Evolutionary conservation across 2,329 filamentous ascomycete species (phyloP), one percentile per base, ranked within the genome.

Genomic region (Nannizzia gypsea): DNA sequence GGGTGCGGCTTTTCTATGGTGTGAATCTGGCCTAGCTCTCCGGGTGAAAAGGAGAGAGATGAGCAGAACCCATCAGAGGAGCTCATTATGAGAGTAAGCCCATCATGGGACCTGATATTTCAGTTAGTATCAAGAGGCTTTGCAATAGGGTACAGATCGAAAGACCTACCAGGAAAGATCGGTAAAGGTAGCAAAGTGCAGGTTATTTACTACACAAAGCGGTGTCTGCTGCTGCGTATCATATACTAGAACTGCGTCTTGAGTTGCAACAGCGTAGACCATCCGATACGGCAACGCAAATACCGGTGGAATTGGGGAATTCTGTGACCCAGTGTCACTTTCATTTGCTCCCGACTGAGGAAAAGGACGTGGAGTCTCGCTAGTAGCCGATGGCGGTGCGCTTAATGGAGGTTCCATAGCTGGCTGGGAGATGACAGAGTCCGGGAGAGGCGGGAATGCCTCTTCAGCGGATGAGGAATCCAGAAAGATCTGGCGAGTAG

Each of bases 1-100:
- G 44, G 64, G 68, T 70, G 63, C 69, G 73, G 67, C n/a, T 59
- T 67, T 66, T 66, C 64, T 61, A 69, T 86, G 6, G 84, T 85
- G 71, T 95, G 95, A 3, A 84, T 76, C 64, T 92, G 85, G 11
- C 93, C 93, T 0, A 99, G 78, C 72, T 99, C 93, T 6, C 89
- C 89, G 1, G 87, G 78, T 1, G 83, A 74, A 69, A 99, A 99
- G 0, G 90, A 88, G 4, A 99, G 78, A 0, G 89, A 87, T 0
- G 93, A 99, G 72, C 93, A 99, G 76, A 97, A 99, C 0, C 93
- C 93, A 72, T 99, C 93, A 0, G 93, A 96, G 0, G 93, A 99
- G n/a, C 90, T 93, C 76, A 99, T 95, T 56, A 99, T 80, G 22
- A 99, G 77, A 1, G 87, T 90, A 46, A 83, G 78, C 11, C 88